Conservation (phyloP, 140 eudicot genomes). For the Ambrosia hybrid region DNA sequence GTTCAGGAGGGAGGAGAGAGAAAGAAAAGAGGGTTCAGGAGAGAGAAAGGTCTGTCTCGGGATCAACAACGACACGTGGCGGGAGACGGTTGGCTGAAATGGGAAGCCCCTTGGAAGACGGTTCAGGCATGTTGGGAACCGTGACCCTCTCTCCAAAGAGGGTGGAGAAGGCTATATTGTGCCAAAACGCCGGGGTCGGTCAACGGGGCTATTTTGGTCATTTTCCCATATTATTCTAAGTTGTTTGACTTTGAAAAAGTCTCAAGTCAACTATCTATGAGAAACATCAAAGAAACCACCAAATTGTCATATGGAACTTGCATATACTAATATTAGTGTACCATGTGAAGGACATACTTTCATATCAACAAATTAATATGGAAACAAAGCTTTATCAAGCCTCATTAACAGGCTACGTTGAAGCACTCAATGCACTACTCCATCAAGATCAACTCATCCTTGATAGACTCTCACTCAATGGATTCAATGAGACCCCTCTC, state of each 20-base stretch:
- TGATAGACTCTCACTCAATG: constrained; percentile 26
- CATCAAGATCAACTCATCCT: constrained; percentile 34
- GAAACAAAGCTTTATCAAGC: constrained; percentile 32
- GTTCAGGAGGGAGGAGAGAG: too few relatives aligned
- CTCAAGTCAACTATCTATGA: constrained; percentile 17
- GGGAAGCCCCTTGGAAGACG: too few relatives aligned
- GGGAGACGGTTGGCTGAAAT: too few relatives aligned
- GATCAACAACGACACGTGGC: too few relatives aligned
- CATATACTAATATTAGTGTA: background rate
- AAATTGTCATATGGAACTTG: background rate
- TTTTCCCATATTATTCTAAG: too few relatives aligned
- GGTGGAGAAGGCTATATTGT: too few relatives aligned
- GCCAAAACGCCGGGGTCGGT: too few relatives aligned
- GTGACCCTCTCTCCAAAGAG: too few relatives aligned
- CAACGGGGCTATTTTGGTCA: too few relatives aligned
- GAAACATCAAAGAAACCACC: constrained; percentile 23
- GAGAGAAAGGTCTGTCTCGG: too few relatives aligned
- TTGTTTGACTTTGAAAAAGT: constrained; percentile 17
- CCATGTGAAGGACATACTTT: background rate
- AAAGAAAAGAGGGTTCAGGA: too few relatives aligned
- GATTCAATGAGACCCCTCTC: constrained; percentile 29
- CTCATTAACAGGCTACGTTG: constrained; percentile 16
- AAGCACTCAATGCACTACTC: constrained; percentile 23
- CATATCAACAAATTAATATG: background rate
- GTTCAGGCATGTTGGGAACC: too few relatives aligned